phyloP scores from a whole-genome alignment of 1,284 basidiomycete genomes.

The Leccinum pachyderme region DNA sequence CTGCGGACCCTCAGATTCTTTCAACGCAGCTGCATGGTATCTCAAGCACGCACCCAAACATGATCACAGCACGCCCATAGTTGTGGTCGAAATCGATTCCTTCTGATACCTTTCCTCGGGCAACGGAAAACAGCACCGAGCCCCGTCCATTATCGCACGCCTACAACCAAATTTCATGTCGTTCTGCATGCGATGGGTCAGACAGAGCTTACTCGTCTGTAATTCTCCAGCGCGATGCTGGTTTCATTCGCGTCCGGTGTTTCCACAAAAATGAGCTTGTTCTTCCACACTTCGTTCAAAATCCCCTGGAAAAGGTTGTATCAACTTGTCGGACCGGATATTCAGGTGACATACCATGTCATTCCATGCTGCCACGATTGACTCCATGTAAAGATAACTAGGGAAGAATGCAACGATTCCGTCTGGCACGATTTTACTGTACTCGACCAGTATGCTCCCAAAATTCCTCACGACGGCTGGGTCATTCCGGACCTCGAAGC shows the following conservation, averaged over 20 bases:
- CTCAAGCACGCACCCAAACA: constrained; percentile 80
- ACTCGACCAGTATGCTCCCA: constrained; percentile 96
- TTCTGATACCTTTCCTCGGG: constrained; percentile 98
- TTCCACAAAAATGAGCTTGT: constrained; percentile 99
- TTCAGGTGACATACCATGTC: constrained; percentile 78
- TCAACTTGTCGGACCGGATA: constrained; percentile 1
- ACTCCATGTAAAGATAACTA: constrained; percentile 99
- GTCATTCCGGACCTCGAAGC: constrained; percentile 99
- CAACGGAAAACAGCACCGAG: constrained; percentile 94
- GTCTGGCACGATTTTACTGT: constrained; percentile 96
- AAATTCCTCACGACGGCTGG: constrained; percentile 99
- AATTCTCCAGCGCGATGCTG: constrained; percentile 97
- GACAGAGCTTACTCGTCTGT: constrained; percentile 69
- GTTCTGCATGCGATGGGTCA: neutral
- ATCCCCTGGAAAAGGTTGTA: constrained; percentile 68
- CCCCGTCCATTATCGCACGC: constrained; percentile 99
- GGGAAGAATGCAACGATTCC: constrained; percentile 99
- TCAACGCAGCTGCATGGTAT: constrained; percentile 20
- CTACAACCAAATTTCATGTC: constrained; percentile 38
- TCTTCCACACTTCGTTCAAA: constrained; percentile 98
- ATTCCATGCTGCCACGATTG: constrained; percentile 99
- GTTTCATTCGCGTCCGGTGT: constrained; percentile 99
- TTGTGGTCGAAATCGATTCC: constrained; percentile 99
- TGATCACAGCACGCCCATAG: constrained; percentile 98
- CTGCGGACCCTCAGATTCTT: constrained; percentile 39